Percentiles rank a stretch among this genome's conserved stretches.
Conservation (phyloP, 495 filamentous ascomycete species). For the Hypoxylon perforatum region DNA sequence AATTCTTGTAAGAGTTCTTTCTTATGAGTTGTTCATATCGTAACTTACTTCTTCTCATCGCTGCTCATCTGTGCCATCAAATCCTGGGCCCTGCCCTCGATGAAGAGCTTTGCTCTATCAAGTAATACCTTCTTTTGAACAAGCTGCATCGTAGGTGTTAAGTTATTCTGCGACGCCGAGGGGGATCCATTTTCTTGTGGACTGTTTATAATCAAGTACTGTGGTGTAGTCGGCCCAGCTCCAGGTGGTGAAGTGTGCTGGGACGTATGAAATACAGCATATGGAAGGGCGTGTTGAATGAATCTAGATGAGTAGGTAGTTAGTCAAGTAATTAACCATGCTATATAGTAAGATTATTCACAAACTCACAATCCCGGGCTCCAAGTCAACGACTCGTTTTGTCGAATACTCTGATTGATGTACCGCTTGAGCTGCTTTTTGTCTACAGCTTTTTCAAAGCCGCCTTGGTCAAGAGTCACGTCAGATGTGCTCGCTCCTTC, state of each 20-base stretch:
- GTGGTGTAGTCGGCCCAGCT: constrained; percentile 13
- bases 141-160: constrained; percentile 43
- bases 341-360: not conserved
- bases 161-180: not conserved
- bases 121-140: constrained; percentile 42
- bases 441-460: constrained; percentile 40
- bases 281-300: constrained; percentile 37
- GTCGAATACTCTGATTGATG: constrained; percentile 41
- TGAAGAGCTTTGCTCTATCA: constrained; percentile 48
- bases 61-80: constrained; percentile 40
- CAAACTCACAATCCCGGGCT: constrained; percentile 32
- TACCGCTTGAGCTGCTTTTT: constrained; percentile 51
- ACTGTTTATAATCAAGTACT: constrained; percentile 11
- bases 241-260: constrained; percentile 17
- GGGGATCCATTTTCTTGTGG: not conserved
- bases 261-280: constrained; percentile 29
- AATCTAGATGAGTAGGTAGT: not conserved
- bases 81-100: constrained; percentile 44
- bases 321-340: not conserved
- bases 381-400: constrained; percentile 16
- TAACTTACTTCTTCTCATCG: constrained; percentile 42
- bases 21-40: not conserved
- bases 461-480: constrained; percentile 38
- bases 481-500: constrained; percentile 44
- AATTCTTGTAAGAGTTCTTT: constrained; percentile 13